A percentile compares a stretch with the other conserved stretches of the same genome.
These are phyloP conservation scores for Cryptosporidium canis DNA, from an alignment of 169 alveolate species.

Conservation along the genomic window DNA sequence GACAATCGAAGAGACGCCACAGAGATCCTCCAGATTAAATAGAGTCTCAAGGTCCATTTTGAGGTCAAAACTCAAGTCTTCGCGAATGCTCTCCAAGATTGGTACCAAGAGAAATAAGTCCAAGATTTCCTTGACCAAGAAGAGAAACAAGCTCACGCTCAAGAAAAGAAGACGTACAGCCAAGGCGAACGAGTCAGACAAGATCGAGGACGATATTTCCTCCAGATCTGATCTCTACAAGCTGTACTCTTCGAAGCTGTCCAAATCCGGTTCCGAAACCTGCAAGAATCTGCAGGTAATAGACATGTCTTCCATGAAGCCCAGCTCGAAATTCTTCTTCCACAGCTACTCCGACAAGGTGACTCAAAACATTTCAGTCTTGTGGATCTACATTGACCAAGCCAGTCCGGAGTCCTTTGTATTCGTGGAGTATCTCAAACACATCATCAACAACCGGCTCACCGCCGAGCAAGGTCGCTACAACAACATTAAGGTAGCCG, in stretches of 20 bases:
- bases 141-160: neutral
- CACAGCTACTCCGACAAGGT: neutral
- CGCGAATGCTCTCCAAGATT: neutral
- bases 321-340: neutral
- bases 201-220: neutral
- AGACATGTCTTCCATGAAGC: neutral
- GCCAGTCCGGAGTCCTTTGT: neutral
- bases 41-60: neutral
- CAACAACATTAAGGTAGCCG: neutral
- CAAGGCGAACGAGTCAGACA: neutral
- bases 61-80: neutral
- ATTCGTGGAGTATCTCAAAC: neutral
- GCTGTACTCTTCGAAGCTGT: neutral
- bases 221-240: neutral
- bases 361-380: neutral
- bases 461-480: neutral
- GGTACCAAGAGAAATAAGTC: neutral
- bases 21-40: neutral
- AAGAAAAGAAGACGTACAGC: neutral
- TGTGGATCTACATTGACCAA: neutral
- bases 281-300: neutral
- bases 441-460: neutral
- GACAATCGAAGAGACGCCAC: neutral
- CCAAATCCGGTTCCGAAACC: neutral
- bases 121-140: neutral